phyloP scores from a whole-genome alignment of 1,284 basidiomycete genomes.

The Trichosporon asahii region DNA sequence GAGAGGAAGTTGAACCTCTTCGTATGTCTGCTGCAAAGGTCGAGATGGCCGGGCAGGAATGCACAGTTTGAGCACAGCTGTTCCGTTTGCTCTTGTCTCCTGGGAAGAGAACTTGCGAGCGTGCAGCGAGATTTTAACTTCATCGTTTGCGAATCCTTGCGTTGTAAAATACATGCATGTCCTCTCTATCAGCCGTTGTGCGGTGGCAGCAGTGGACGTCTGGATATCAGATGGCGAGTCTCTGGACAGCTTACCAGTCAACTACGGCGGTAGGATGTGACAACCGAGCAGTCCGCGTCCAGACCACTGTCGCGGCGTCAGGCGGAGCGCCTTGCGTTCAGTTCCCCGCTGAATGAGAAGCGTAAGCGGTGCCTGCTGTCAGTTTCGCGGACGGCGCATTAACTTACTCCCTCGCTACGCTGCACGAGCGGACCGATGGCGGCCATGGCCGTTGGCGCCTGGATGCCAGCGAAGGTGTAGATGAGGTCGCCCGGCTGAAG shows the following conservation, averaged over 20 bases:
- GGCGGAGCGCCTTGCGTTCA: constrained; percentile 52
- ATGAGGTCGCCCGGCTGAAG: constrained; percentile 68
- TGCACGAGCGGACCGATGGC: constrained; percentile 69
- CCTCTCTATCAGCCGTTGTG: neutral
- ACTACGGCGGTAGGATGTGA: constrained; percentile 62
- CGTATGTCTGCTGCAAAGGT: too few species aligned
- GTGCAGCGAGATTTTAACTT: too few species aligned
- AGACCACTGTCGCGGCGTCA: constrained; percentile 66
- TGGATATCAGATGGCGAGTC: neutral
- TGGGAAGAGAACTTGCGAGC: too few species aligned
- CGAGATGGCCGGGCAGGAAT: too few species aligned
- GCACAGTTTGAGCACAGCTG: too few species aligned
- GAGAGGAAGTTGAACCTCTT: too few species aligned
- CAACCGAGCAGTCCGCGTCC: constrained; percentile 81
- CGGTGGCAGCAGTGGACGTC: neutral
- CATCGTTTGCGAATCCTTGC: too few species aligned
- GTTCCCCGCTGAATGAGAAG: constrained; percentile 54
- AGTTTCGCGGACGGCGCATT: too few species aligned
- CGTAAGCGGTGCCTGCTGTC: constrained; percentile 54
- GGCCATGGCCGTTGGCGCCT: constrained; percentile 55
- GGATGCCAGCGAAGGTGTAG: constrained; percentile 67
- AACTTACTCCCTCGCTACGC: constrained; percentile 67
- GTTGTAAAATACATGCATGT: neutral
- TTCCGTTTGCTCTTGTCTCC: too few species aligned
- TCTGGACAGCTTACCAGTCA: neutral